phyloP scores from a whole-genome alignment of 495 filamentous ascomycete genomes.

The Extremus antarcticus region DNA sequence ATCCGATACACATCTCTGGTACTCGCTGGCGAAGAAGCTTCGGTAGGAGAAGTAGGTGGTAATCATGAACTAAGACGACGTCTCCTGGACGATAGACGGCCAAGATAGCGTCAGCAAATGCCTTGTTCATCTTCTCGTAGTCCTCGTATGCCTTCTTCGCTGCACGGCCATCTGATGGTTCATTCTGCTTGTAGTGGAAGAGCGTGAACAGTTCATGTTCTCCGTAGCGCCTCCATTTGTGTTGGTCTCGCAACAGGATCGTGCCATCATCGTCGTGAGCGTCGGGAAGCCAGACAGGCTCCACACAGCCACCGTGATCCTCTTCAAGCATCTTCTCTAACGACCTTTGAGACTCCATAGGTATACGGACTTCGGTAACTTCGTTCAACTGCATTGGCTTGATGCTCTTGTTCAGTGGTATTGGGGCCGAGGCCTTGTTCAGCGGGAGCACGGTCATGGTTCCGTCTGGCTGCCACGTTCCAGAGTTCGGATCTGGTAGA shows the following conservation, averaged over 20 bases:
- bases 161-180: conserved; percentile 69
- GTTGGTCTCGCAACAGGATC: conserved; percentile 62
- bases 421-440: conserved; percentile 60
- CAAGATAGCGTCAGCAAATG: conserved; percentile 77
- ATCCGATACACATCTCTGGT: conserved; percentile 77
- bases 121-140: conserved; percentile 75
- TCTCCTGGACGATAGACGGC: conserved; percentile 81
- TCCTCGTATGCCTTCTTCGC: conserved; percentile 79
- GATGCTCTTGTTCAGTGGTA: conserved; percentile 52
- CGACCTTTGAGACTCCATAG: conserved; percentile 47
- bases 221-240: conserved; percentile 74
- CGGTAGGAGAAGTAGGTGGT: conserved; percentile 77
- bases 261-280: conserved; percentile 49
- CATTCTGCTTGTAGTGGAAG: conserved; percentile 88
- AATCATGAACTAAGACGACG: conserved; percentile 84
- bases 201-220: conserved; percentile 82
- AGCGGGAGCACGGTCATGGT: conserved; percentile 26
- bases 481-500: not conserved
- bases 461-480: conserved; percentile 22
- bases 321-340: conserved; percentile 59
- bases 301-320: conserved; percentile 55
- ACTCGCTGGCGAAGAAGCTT: conserved; percentile 71
- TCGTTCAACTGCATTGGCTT: conserved; percentile 1
- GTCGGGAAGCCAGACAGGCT: conserved; percentile 78
- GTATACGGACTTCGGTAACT: not conserved